phyloP scores from a whole-genome alignment of 2,329 filamentous ascomycete species.

The Curvularia eragrostidis region DNA sequence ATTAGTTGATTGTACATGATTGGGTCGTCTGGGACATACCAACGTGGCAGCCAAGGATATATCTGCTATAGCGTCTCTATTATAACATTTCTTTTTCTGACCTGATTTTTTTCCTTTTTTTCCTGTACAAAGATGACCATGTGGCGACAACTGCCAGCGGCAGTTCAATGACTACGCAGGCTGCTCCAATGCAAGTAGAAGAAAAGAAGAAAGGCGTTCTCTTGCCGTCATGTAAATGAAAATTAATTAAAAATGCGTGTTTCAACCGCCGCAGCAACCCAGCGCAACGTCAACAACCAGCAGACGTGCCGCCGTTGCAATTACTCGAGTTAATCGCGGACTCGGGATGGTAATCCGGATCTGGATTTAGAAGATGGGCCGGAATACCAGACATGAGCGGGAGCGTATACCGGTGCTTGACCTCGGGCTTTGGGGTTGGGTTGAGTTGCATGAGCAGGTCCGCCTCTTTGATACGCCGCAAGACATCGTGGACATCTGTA shows the following conservation, averaged over 20 bases:
- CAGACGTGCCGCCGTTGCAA: background rate
- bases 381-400: background rate
- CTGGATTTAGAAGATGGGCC: background rate
- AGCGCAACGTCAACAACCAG: background rate
- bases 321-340: background rate
- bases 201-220: background rate
- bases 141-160: background rate
- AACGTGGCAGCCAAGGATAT: background rate
- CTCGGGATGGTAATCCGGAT: background rate
- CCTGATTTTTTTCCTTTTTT: background rate
- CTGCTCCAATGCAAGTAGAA: background rate
- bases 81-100: background rate
- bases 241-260: background rate
- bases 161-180: background rate
- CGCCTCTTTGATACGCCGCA: conserved; percentile 24
- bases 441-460: conserved; percentile 22
- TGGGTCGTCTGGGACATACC: background rate
- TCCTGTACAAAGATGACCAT: background rate
- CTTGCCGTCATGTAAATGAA: background rate
- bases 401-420: conserved; percentile 3
- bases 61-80: background rate
- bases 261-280: background rate
- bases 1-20: background rate
- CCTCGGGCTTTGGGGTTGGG: conserved; percentile 15
- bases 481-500: conserved; percentile 14